A percentile compares a stretch with the other conserved stretches of the same genome.
These are phyloP conservation scores for Hemileia vastatrix DNA, from an alignment of 1,284 basidiomycete species.

Conservation along the genomic window DNA sequence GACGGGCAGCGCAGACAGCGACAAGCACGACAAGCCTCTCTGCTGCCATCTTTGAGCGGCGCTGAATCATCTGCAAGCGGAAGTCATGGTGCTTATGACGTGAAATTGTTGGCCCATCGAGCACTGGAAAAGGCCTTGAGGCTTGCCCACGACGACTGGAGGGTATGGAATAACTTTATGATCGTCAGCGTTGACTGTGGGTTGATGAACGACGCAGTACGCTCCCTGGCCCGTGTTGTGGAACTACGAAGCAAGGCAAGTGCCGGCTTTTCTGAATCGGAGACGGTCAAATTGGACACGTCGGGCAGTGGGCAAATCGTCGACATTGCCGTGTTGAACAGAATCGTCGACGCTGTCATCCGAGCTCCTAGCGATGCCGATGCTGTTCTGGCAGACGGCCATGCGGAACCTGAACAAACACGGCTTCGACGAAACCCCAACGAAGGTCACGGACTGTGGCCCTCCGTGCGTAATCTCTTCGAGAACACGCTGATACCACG, in stretches of 20 bases:
- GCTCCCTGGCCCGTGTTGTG: conserved; percentile 70
- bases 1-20: conserved; percentile 23
- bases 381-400: conserved; percentile 32
- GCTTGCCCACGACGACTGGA: conserved; percentile 80
- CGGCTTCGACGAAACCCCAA: conserved; percentile 49
- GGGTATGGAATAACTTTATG: conserved; percentile 98
- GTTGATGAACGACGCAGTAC: conserved; percentile 73
- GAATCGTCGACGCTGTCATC: conserved; percentile 74
- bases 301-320: no score
- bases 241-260: conserved; percentile 57
- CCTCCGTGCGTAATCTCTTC: conserved; percentile 60
- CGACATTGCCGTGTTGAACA: conserved; percentile 75
- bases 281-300: not conserved
- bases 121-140: conserved; percentile 81
- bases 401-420: conserved; percentile 28
- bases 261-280: conserved; percentile 51
- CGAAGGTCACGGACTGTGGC: conserved; percentile 57
- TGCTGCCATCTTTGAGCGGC: no score
- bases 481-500: conserved; percentile 67
- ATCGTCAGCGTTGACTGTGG: conserved; percentile 85
- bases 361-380: conserved; percentile 50
- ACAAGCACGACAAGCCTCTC: no score
- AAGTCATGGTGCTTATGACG: conserved; percentile 17
- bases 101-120: conserved; percentile 75
- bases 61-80: conserved; percentile 27